A percentile compares a stretch with the other conserved stretches of the same genome.
phyloP scores from a whole-genome alignment of 768 basidiomycete genomes.

The Leucocoprinus leucothites region DNA sequence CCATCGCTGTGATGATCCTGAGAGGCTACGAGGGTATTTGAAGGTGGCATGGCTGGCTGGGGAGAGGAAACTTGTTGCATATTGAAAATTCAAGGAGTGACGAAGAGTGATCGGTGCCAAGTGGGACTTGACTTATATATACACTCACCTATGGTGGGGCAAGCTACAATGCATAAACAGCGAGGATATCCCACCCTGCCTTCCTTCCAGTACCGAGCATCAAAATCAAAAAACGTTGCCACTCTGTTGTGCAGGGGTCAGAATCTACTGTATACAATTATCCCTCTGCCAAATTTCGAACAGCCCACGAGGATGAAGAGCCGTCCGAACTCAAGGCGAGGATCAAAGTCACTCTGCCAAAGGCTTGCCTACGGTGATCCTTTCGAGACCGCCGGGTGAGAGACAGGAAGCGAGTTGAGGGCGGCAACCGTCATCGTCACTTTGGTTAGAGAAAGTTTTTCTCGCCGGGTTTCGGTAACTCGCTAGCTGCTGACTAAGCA shows the following conservation, averaged over 20 bases:
- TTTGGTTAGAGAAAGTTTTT: slow-evolving; percentile 40
- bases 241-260: slow-evolving; percentile 1
- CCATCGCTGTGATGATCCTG: slow-evolving; percentile 21
- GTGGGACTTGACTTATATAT: slow-evolving; percentile 19
- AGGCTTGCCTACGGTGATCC: slow-evolving; percentile 41
- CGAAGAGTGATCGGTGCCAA: slow-evolving; percentile 20
- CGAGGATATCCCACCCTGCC: not conserved
- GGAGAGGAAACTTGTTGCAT: slow-evolving; percentile 19
- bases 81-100: slow-evolving; percentile 13
- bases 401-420: slow-evolving; percentile 58
- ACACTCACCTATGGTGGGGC: slow-evolving; percentile 8
- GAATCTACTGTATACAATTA: slow-evolving; percentile 29
- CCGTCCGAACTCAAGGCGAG: slow-evolving; percentile 82
- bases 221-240: slow-evolving; percentile 6
- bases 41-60: slow-evolving; percentile 24
- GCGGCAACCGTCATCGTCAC: slow-evolving; percentile 77
- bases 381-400: slow-evolving; percentile 45
- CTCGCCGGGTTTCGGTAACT: slow-evolving; percentile 9
- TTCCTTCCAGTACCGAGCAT: not conserved
- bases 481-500: slow-evolving; percentile 43
- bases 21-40: slow-evolving; percentile 15
- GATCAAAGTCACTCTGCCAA: slow-evolving; percentile 56
- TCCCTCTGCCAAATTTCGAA: slow-evolving; percentile 84
- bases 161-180: slow-evolving; percentile 2
- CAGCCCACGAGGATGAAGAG: slow-evolving; percentile 47